Evolutionary conservation across 108 stramenopile genomes (phyloP).

Genomic region (Aureococcus anophagefferens): DNA sequence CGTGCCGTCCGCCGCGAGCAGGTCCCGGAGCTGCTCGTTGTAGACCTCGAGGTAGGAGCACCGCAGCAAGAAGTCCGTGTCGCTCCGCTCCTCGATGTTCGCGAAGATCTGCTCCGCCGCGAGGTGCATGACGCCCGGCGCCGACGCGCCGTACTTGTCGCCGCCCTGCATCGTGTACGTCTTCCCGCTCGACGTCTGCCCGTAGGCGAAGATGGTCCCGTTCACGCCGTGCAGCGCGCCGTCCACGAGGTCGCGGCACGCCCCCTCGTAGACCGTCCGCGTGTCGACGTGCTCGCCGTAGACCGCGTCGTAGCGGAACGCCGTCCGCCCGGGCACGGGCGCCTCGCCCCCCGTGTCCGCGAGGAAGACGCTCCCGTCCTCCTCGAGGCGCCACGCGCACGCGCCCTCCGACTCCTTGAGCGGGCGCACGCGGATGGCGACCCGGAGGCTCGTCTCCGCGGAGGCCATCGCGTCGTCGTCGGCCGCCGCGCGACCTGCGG

Average conservation of each 20-base stretch:
- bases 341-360: conserved; percentile 60
- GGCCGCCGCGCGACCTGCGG: too few species aligned
- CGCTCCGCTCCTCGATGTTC: conserved; percentile 47
- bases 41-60: conserved; percentile 97
- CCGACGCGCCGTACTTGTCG: conserved; percentile 13
- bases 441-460: conserved; percentile 22
- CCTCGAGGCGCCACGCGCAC: conserved; percentile 69
- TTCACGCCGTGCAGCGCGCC: conserved; percentile 83
- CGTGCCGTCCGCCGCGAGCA: conserved; percentile 57
- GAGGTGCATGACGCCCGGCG: conserved; percentile 67
- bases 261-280: conserved; percentile 71
- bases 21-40: conserved; percentile 95
- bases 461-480: too few species aligned
- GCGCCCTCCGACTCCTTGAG: conserved; percentile 60
- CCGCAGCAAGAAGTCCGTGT: conserved; percentile 68
- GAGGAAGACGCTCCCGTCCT: conserved; percentile 63
- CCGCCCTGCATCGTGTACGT: conserved; percentile 81
- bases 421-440: conserved; percentile 88
- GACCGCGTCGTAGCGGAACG: conserved; percentile 84
- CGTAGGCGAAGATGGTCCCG: conserved; percentile 93
- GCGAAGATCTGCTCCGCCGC: conserved; percentile 68
- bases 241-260: conserved; percentile 71
- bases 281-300: conserved; percentile 70
- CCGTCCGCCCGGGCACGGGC: conserved; percentile 56
- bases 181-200: conserved; percentile 81